A percentile compares a stretch with the other conserved stretches of the same genome.
phyloP scores from a whole-genome alignment of 2,329 filamentous ascomycete species.

The Microcyclospora tardicrescens region DNA sequence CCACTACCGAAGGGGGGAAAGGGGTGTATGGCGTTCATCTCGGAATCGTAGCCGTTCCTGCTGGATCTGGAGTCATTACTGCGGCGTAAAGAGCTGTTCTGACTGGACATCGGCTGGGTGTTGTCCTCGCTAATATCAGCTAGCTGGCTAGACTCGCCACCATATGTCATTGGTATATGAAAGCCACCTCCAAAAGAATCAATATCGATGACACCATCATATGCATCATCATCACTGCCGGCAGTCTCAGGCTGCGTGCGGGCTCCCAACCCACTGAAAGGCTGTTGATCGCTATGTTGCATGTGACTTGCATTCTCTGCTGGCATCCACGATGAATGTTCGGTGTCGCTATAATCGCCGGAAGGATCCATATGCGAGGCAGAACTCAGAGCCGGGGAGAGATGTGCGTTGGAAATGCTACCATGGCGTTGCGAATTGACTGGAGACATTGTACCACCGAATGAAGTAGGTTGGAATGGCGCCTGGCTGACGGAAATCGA shows the following conservation, averaged over 20 bases:
- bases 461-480: constrained; percentile 13
- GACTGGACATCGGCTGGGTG: constrained; percentile 29
- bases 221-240: constrained; percentile 59
- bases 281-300: constrained; percentile 40
- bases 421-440: constrained; percentile 13
- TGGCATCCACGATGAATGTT: constrained; percentile 70
- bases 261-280: constrained; percentile 28
- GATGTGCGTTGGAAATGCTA: constrained; percentile 29
- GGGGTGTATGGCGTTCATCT: constrained; percentile 39
- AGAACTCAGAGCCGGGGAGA: constrained; percentile 31
- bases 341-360: constrained; percentile 71
- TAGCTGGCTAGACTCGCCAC: constrained; percentile 35
- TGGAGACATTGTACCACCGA: constrained; percentile 14
- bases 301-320: constrained; percentile 60
- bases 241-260: constrained; percentile 23
- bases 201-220: constrained; percentile 49
- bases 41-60: constrained; percentile 30
- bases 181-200: constrained; percentile 63
- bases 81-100: constrained; percentile 32
- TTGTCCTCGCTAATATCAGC: constrained; percentile 22
- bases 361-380: constrained; percentile 36
- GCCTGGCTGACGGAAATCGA: constrained; percentile 26
- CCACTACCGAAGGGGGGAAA: constrained; percentile 39
- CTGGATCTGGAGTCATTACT: constrained; percentile 31
- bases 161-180: constrained; percentile 48